Evolutionary conservation across 495 filamentous ascomycete species (phyloP).

Genomic region (Lophiotrema nucula): DNA sequence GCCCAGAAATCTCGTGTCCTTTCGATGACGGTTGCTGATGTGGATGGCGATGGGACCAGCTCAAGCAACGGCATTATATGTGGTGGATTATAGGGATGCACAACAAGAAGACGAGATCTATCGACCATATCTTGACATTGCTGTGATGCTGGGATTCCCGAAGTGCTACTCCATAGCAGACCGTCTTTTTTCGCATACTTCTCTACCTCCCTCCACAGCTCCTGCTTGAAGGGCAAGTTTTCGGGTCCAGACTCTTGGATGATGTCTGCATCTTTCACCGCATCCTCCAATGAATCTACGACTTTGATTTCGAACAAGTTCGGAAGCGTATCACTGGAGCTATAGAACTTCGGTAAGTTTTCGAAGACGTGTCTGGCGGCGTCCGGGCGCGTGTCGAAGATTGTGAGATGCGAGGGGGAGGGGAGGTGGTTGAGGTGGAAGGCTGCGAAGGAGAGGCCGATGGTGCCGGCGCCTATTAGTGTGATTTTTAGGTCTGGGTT

Average conservation of each 20-base stretch:
- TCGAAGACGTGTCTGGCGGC: conserved; percentile 47
- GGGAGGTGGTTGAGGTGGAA: conserved; percentile 51
- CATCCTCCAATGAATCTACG: conserved; percentile 42
- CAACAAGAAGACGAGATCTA: conserved; percentile 51
- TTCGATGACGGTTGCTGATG: conserved; percentile 43
- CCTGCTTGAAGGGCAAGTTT: conserved; percentile 50
- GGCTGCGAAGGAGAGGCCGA: conserved; percentile 60
- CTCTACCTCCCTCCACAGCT: conserved; percentile 53
- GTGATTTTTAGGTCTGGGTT: conserved; percentile 44
- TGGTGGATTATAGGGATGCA: conserved; percentile 64
- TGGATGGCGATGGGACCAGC: conserved; percentile 52
- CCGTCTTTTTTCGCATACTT: conserved; percentile 39
- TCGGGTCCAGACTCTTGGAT: conserved; percentile 63
- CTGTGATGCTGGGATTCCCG: conserved; percentile 54
- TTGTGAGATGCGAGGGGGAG: conserved; percentile 44
- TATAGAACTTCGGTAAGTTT: conserved; percentile 43
- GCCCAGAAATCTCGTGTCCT: conserved; percentile 52
- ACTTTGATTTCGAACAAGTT: conserved; percentile 37
- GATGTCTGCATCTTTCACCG: conserved; percentile 49
- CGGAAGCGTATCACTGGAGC: conserved; percentile 33
- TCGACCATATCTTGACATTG: conserved; percentile 47
- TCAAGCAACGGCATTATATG: conserved; percentile 65
- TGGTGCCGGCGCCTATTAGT: conserved; percentile 57
- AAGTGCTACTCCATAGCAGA: conserved; percentile 58
- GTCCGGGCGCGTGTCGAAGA: conserved; percentile 56